Evolutionary conservation across 345 rosid genomes (phyloP), one percentile per base, ranked within the genome.

Genomic region (Eucalyptus melliodora): DNA sequence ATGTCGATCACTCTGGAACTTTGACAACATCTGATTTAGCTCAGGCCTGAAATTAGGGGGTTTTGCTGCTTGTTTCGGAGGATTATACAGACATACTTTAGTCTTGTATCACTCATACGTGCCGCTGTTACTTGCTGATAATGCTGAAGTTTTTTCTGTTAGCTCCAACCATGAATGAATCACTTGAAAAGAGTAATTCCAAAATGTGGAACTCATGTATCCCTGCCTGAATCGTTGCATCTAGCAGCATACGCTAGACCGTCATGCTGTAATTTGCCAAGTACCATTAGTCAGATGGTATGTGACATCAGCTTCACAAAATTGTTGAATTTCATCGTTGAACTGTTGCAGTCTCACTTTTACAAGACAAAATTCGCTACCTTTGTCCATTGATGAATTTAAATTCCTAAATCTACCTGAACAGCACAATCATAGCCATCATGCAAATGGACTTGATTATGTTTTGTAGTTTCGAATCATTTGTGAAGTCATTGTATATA

Each of bases 1-100:
- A 94, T 83, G 88, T 82, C 37, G 94, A 94, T 91, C 92, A 91
- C 7, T 93, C 95, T 7, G 94, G 95, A 88, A 92, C 93, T 55
- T 90, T 95, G 88, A 92, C 95, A 23, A 88, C 91, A 50, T 56
- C 92, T 2, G 95, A 94, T 59, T 26, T 89, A 81, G 34, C 37
- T 49, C 87, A 60, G 83, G 55, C 62, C 21, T 44, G 86, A 77
- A 47, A 56, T 77, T 72, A 34, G 82, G 45, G 81, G 82, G 44
- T 72, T 72, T 34, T 72, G 26, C 44, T 72, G 82, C 45, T 72
- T 72, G 82, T 72, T 72, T 37, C 15, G 7, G 44, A 72, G 45
- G 44, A 72, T 34, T 37, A 17, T 9, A 37, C 81, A 34, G 40
- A 9, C 83, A 37, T 72, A 11, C 83, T 21, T 72, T 37, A 19